Percentiles rank a stretch among this genome's conserved stretches.
phyloP scores from a whole-genome alignment of 768 basidiomycete species.

The Pleurotus sapidus region DNA sequence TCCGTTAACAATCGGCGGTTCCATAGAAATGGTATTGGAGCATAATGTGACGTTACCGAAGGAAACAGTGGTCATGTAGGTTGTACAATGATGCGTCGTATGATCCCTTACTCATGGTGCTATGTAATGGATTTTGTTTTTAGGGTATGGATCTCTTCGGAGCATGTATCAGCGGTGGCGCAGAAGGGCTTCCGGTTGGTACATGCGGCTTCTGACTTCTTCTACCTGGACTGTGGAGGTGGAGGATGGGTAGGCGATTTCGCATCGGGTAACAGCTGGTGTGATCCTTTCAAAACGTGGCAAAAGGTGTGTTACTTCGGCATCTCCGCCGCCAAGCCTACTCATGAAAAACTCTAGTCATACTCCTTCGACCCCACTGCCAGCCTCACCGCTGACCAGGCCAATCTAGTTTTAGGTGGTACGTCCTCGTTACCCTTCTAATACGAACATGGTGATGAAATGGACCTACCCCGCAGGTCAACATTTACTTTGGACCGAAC shows the following conservation, averaged over 20 bases:
- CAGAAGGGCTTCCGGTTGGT: conserved; percentile 60
- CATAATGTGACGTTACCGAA: conserved; percentile 47
- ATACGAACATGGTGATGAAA: background rate
- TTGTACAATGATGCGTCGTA: conserved; percentile 5
- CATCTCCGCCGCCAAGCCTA: background rate
- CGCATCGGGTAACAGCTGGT: conserved; percentile 57
- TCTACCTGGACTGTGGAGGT: conserved; percentile 80
- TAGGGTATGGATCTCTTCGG: conserved; percentile 74
- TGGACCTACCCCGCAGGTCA: conserved; percentile 36
- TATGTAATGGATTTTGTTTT: background rate
- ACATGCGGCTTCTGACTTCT: conserved; percentile 71
- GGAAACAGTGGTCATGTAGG: conserved; percentile 56
- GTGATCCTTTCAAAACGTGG: conserved; percentile 81
- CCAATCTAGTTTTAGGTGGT: conserved; percentile 67
- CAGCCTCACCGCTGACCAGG: conserved; percentile 46
- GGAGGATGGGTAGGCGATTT: conserved; percentile 66
- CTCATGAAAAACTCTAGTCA: conserved; percentile 23
- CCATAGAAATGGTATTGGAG: conserved; percentile 63
- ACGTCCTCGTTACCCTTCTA: conserved; percentile 14
- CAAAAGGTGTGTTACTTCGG: conserved; percentile 44
- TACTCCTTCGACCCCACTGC: conserved; percentile 72
- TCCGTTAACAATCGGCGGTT: conserved; percentile 8
- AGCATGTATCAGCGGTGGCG: conserved; percentile 55
- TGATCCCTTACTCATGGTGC: no score
- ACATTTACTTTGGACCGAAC: conserved; percentile 73